phyloP scores from a whole-genome alignment of 352 stramenopile genomes.

The Globisporangium camurandrum region DNA sequence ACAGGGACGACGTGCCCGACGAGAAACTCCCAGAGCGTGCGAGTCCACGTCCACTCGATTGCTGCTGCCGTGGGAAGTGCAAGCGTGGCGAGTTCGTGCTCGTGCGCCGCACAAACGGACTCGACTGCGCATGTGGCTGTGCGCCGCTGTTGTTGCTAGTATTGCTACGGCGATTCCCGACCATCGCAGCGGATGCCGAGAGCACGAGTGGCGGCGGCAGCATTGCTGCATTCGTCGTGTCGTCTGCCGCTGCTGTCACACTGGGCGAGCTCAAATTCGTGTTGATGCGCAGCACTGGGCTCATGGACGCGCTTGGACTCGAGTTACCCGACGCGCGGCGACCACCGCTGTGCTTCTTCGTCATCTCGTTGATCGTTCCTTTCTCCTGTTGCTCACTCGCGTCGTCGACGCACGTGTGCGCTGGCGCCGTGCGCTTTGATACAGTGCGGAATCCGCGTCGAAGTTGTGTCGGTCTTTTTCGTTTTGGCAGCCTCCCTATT shows the following conservation, averaged over 20 bases:
- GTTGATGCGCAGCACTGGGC: constrained; percentile 11
- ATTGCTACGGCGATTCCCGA: too few species aligned
- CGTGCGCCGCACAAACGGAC: not conserved
- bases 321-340: constrained; percentile 1
- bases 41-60: not conserved
- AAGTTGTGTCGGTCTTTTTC: not conserved
- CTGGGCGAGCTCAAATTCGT: constrained; percentile 6
- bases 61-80: constrained; percentile 7
- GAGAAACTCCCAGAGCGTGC: constrained; percentile 14
- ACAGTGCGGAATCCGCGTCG: too few species aligned
- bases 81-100: constrained; percentile 11
- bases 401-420: too few species aligned
- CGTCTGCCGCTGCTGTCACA: not conserved
- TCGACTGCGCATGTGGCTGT: not conserved
- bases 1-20: constrained; percentile 11
- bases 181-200: not conserved
- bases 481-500: not conserved
- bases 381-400: not conserved
- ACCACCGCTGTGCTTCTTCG: constrained; percentile 14
- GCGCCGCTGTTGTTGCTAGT: not conserved
- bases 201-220: constrained; percentile 5
- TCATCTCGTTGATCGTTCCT: constrained; percentile 5
- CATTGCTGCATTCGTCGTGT: not conserved
- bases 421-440: too few species aligned
- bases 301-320: not conserved